Evolutionary conservation across 169 alveolate genomes (phyloP).

Genomic region (Cryptosporidium felis): DNA sequence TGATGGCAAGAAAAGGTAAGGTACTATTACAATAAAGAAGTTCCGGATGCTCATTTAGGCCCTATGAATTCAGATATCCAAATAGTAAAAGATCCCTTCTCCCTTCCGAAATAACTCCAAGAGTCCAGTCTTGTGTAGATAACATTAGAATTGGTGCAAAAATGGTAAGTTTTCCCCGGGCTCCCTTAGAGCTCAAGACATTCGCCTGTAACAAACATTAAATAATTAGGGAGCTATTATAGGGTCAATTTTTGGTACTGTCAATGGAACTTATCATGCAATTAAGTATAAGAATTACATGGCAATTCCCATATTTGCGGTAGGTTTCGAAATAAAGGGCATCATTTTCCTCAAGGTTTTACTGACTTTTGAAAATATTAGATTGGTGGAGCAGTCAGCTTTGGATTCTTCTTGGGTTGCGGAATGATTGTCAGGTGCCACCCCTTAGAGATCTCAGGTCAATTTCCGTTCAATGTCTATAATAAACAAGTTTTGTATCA

Average conservation of each 20-base stretch:
- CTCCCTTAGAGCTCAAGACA: not conserved
- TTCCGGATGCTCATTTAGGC: not conserved
- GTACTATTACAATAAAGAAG: not conserved
- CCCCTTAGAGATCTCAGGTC: not conserved
- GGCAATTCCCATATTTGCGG: conserved; percentile 85
- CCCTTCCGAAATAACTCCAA: conserved; percentile 68
- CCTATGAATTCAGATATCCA: not conserved
- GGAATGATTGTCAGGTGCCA: conserved; percentile 88
- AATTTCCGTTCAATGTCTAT: not conserved
- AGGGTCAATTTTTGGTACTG: conserved; percentile 90
- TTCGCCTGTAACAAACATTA: not conserved
- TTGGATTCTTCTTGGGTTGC: conserved; percentile 88
- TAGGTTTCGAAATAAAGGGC: conserved; percentile 26
- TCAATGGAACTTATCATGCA: conserved; percentile 87
- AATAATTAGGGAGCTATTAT: conserved; percentile 85
- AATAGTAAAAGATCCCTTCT: conserved; percentile 16
- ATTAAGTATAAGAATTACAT: conserved; percentile 81
- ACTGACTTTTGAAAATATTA: not conserved
- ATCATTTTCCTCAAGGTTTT: not conserved
- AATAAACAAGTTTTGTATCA: too few relatives aligned
- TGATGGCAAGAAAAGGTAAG: conserved; percentile 14
- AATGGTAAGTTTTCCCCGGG: conserved; percentile 76
- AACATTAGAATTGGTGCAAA: conserved; percentile 88
- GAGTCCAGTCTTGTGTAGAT: conserved; percentile 85
- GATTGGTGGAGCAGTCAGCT: conserved; percentile 87